Base-by-base conservation (phyloP, 208 protist genomes). In the Sergeia podlipaevii region DNA sequence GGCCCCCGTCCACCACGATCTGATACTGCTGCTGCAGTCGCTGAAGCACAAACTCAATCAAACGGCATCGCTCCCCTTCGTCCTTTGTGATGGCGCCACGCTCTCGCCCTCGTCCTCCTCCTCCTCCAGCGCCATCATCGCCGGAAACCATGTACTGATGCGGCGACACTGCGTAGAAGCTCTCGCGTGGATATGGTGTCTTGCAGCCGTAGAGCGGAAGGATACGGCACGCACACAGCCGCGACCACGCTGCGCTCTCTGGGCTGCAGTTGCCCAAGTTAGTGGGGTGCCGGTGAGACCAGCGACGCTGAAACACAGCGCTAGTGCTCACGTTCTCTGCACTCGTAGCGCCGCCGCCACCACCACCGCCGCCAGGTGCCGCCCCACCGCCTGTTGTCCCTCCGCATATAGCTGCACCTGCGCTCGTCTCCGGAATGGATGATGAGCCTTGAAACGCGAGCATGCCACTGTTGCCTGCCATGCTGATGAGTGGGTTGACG, bases 1-100 rank as follows among this genome's bases (percentile, higher is more conserved):
- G 60, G 20, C 66, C 37, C 23, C 67, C 63, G 38, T 84, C 67
- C n/a, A 84, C 64, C 11, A 95, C 80, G 57, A 95, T 85, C 53
- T 95, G 87, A 61, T 89, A 91, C 55, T 90, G 77, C 55, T 95
- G 77, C 46, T 86, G 75, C 11, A 95, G 64, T 1, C 87, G 83
- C 63, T 95, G 87, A 21, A 91, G 72, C 1, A 95, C 67, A 43
- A 85, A 91, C 69, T 94, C 83, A 6, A 89, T 46, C 36, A 85
- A 50, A 10, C 74, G 71, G 24, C 50, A 66, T 21, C 43, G 47
- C 26, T 82, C 65, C 20, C 70, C 64, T 4, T 34, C 53, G 0
- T 39, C 10, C 28, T 57, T 43, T 7, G 30, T 24, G 38, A 11
- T 45, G 18, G 18, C 23, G 26, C 18, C 11, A 5, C 23, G 20